A percentile compares a stretch with the other conserved stretches of the same genome.
Conservation (phyloP, 2,329 filamentous ascomycete species). For the Triangularia setosa region DNA sequence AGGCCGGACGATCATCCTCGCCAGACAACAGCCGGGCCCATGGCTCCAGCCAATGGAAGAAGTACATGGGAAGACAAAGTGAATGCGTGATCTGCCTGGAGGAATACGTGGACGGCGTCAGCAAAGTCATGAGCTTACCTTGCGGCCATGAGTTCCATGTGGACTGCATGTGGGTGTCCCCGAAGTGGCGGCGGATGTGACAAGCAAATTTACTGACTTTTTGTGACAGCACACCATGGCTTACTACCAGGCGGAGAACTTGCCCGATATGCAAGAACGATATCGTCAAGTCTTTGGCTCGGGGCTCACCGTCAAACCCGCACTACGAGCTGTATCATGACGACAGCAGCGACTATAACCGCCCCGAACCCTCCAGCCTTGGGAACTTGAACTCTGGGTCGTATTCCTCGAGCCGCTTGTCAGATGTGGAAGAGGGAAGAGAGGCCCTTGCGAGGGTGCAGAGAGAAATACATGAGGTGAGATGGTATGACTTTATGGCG, state of each 20-base stretch:
- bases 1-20: conserved; percentile 34
- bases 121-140: conserved; percentile 91
- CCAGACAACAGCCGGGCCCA: conserved; percentile 46
- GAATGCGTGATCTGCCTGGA: conserved; percentile 97
- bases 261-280: conserved; percentile 99
- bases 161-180: conserved; percentile 85
- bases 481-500: neutral
- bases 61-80: conserved; percentile 64
- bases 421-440: neutral
- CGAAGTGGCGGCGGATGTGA: neutral
- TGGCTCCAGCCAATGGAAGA: conserved; percentile 56
- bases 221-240: conserved; percentile 77
- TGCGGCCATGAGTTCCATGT: conserved; percentile 98
- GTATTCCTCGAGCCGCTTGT: neutral
- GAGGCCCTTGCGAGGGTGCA: neutral
- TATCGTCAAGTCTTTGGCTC: conserved; percentile 58
- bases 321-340: conserved; percentile 55
- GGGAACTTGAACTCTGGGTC: neutral
- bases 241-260: conserved; percentile 91
- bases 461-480: neutral
- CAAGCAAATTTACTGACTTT: neutral
- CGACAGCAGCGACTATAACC: conserved; percentile 47
- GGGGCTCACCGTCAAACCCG: conserved; percentile 37
- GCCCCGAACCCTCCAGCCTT: conserved; percentile 23
- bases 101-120: conserved; percentile 92